Evolutionary conservation across 352 stramenopile species (phyloP).

Genomic region (Phytophthora macrochlamydospora): DNA sequence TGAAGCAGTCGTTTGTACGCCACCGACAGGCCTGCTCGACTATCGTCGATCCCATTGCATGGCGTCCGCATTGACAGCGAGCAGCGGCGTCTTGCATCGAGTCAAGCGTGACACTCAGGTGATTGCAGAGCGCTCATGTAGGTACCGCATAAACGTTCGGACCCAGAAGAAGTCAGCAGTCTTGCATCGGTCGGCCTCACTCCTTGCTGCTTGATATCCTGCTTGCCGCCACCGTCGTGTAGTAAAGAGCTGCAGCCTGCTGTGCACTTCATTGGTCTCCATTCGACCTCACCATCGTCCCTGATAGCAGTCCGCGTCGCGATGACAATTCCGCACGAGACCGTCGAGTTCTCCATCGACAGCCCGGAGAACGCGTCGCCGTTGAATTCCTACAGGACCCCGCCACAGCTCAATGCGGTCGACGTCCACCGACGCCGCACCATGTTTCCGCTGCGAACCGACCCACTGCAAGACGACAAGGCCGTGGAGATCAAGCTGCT

Average conservation of each 20-base stretch:
- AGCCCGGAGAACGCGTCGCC: not conserved
- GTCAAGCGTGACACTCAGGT: not conserved
- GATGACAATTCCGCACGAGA: not conserved
- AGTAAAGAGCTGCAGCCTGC: not conserved
- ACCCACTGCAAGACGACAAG: conserved; percentile 40
- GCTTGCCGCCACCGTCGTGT: not conserved
- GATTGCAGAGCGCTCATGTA: not conserved
- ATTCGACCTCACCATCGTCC: not conserved
- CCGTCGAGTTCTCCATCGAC: not conserved
- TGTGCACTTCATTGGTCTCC: not conserved
- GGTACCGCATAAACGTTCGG: not conserved
- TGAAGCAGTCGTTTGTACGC: too few relatives aligned
- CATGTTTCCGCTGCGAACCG: conserved; percentile 40
- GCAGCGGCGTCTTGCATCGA: too few relatives aligned
- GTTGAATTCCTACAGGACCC: not conserved
- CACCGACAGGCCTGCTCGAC: too few relatives aligned
- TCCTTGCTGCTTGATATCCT: not conserved
- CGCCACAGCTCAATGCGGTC: conserved; percentile 36
- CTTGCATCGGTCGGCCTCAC: not conserved
- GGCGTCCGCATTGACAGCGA: too few relatives aligned
- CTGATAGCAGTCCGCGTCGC: not conserved
- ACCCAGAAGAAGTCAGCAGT: not conserved
- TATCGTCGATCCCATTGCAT: too few relatives aligned
- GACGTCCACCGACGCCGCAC: conserved; percentile 49
- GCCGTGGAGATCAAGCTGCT: conserved; percentile 37